phyloP scores from a whole-genome alignment of 345 rosid genomes.

The Cochlearia excelsa region DNA sequence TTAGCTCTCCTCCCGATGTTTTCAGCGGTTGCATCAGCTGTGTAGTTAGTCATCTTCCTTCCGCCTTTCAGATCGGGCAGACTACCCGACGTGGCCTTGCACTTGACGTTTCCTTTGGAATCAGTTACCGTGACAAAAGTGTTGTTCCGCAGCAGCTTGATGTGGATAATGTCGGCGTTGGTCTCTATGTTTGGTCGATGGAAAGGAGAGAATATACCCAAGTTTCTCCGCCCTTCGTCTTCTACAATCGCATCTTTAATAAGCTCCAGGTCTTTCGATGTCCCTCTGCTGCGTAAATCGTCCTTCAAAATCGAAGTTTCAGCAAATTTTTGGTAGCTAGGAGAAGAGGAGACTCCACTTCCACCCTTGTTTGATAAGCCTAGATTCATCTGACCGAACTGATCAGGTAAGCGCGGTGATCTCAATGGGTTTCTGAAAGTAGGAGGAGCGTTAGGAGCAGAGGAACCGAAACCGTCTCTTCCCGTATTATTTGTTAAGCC shows the following conservation, averaged over 20 bases:
- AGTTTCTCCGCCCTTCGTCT: slow-evolving; percentile 34
- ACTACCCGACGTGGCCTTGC: slow-evolving; percentile 58
- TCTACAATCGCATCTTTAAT: slow-evolving; percentile 49
- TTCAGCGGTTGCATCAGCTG: slow-evolving; percentile 92
- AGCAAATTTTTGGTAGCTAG: slow-evolving; percentile 35
- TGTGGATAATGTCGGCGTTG: slow-evolving; percentile 64
- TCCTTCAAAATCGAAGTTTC: slow-evolving; percentile 37
- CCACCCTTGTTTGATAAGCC: slow-evolving; percentile 17
- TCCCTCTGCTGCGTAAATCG: no score
- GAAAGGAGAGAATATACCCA: slow-evolving; percentile 19
- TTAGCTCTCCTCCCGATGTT: slow-evolving; percentile 64
- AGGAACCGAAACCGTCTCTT: neutral
- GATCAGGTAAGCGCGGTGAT: slow-evolving; percentile 24
- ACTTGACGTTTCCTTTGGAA: slow-evolving; percentile 69
- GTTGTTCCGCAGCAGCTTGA: slow-evolving; percentile 68
- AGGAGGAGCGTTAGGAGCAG: slow-evolving; percentile 22
- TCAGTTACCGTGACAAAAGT: slow-evolving; percentile 75
- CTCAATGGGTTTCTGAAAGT: slow-evolving; percentile 12
- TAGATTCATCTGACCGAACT: slow-evolving; percentile 18
- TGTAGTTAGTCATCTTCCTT: slow-evolving; percentile 54
- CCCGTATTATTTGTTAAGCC: slow-evolving; percentile 8
- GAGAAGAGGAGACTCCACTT: slow-evolving; percentile 18
- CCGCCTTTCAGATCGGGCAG: slow-evolving; percentile 58
- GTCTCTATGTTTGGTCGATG: slow-evolving; percentile 40
- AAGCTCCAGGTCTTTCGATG: slow-evolving; percentile 39